phyloP scores from a whole-genome alignment of 2,329 filamentous ascomycete genomes.

The Emergomyces pasteurianus region DNA sequence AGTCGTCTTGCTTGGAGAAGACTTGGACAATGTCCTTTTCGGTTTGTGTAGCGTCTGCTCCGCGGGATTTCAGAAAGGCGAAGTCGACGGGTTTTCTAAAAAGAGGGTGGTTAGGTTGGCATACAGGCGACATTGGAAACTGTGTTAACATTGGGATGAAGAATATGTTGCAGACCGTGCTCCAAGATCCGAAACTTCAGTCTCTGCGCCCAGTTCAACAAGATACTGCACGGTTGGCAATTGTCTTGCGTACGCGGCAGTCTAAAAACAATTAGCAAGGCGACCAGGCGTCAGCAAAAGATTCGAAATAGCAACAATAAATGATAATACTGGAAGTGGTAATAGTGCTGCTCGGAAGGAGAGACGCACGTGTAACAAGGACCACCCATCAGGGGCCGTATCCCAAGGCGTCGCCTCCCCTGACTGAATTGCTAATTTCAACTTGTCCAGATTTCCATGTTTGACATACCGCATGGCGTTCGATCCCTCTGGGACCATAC shows the following conservation, averaged over 20 bases:
- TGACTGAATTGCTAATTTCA: constrained; percentile 6
- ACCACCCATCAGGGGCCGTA: constrained; percentile 13
- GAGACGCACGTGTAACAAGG: constrained; percentile 9
- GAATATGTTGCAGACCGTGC: constrained; percentile 3
- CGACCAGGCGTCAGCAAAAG: background rate
- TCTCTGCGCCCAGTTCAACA: constrained; percentile 7
- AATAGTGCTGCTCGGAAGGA: background rate
- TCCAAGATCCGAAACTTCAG: constrained; percentile 9
- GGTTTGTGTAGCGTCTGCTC: constrained; percentile 4
- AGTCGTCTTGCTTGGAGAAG: constrained; percentile 11
- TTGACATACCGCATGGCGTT: constrained; percentile 11
- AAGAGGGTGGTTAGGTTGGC: background rate
- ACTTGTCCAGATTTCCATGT: constrained; percentile 11
- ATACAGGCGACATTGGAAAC: background rate
- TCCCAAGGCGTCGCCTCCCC: constrained; percentile 11
- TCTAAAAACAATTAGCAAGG: constrained; percentile 2
- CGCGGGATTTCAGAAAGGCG: constrained; percentile 9
- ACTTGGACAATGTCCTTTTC: constrained; percentile 11
- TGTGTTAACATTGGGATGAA: background rate
- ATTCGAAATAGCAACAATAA: background rate
- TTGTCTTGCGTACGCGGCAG: constrained; percentile 10
- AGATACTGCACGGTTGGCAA: constrained; percentile 11
- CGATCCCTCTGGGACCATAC: constrained; percentile 12
- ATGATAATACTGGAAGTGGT: too few relatives aligned
- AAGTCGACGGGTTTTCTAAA: constrained; percentile 10